A percentile compares a stretch with the other conserved stretches of the same genome.
These are phyloP conservation scores for Neurospora sp. DNA, from an alignment of 495 filamentous ascomycete species.

Conservation along the genomic window DNA sequence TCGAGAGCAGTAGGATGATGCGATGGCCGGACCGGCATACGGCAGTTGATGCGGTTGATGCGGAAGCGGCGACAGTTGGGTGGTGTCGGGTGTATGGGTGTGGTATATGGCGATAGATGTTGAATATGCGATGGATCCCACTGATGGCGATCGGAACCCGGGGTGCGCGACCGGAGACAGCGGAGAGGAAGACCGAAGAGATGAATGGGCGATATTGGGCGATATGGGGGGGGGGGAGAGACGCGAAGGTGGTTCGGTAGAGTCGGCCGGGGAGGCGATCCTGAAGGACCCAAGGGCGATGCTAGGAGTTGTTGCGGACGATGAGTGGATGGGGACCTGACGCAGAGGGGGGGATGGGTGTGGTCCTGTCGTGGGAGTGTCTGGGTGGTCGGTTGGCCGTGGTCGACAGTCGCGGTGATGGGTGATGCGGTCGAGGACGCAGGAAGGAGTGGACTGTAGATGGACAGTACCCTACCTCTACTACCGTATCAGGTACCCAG, in stretches of 20 bases:
- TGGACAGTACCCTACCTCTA: not conserved
- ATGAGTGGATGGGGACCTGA: slow-evolving; percentile 8
- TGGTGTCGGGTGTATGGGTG: not conserved
- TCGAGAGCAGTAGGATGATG: not conserved
- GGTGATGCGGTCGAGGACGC: slow-evolving; percentile 3
- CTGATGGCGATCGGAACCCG: not conserved
- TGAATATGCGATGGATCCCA: not conserved
- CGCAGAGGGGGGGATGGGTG: slow-evolving; percentile 9
- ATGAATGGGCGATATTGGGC: not conserved
- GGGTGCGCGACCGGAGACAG: not conserved
- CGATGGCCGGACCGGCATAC: not conserved
- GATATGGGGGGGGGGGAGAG: not conserved
- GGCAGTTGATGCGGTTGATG: not conserved
- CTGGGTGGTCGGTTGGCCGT: slow-evolving; percentile 2
- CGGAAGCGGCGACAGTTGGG: not conserved
- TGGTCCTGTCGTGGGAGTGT: slow-evolving; percentile 2
- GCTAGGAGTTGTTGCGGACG: slow-evolving; percentile 1
- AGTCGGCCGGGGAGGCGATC: not conserved
- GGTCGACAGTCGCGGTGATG: slow-evolving; percentile 2
- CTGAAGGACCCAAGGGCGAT: not conserved
- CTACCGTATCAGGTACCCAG: not conserved
- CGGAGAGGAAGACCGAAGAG: not conserved
- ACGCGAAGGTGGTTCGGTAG: slow-evolving; percentile 1
- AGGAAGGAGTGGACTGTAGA: slow-evolving; percentile 1
- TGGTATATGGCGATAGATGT: not conserved